phyloP scores from a whole-genome alignment of 2,329 filamentous ascomycete genomes.

The Ophiostoma ips region DNA sequence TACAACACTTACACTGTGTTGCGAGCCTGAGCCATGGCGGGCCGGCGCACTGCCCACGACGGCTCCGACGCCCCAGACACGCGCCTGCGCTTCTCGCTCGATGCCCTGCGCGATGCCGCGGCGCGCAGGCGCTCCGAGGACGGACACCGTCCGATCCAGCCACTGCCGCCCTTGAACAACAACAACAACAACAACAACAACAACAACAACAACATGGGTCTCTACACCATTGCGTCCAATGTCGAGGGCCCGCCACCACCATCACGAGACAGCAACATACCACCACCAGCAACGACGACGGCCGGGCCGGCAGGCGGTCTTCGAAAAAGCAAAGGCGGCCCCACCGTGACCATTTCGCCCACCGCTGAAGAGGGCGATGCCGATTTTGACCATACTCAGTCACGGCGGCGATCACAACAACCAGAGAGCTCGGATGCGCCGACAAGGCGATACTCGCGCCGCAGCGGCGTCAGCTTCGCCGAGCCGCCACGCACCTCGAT shows the following conservation, averaged over 20 bases:
- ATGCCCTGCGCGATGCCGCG: not conserved
- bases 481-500: conserved; percentile 12
- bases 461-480: conserved; percentile 14
- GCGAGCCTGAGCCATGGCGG: not conserved
- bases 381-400: not conserved
- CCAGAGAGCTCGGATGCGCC: not conserved
- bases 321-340: not conserved
- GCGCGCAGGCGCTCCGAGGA: not conserved
- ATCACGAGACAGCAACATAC: not conserved
- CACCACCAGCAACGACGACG: not conserved
- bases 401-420: not conserved
- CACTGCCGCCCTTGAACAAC: not conserved
- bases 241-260: conserved; percentile 6
- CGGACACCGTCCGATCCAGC: not conserved
- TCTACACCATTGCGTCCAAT: conserved; percentile 22
- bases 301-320: not conserved
- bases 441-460: conserved; percentile 1
- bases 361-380: not conserved
- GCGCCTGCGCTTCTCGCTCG: conserved; percentile 5
- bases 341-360: conserved; percentile 1
- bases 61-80: not conserved
- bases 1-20: too few species aligned
- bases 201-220: conserved; percentile 11
- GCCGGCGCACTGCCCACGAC: not conserved
- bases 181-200: too few species aligned